These are phyloP conservation scores for Neurospora discreta DNA, from an alignment of 495 filamentous ascomycete species.

Conservation along the genomic window DNA sequence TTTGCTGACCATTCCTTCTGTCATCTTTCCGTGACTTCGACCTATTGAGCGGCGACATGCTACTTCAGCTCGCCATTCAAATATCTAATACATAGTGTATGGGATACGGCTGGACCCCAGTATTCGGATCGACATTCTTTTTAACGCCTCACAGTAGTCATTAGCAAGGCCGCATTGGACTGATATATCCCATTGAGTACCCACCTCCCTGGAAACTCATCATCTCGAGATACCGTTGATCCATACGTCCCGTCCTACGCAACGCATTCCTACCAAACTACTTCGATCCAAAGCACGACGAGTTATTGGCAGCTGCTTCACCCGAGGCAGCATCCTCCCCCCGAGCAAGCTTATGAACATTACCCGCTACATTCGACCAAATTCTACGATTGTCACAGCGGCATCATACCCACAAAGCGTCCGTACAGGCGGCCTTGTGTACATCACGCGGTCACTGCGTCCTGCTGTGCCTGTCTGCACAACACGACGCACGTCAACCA, in stretches of 20 bases:
- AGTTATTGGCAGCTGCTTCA: background rate
- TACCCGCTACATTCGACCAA: background rate
- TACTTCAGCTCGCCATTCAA: background rate
- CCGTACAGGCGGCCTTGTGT: background rate
- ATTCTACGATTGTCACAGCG: background rate
- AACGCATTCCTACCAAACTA: background rate
- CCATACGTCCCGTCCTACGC: background rate
- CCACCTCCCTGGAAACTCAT: background rate
- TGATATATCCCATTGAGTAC: background rate
- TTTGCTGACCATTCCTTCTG: background rate
- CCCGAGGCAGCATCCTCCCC: background rate
- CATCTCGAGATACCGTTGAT: background rate
- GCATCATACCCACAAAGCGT: background rate
- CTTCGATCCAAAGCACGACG: background rate
- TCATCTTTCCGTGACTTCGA: background rate
- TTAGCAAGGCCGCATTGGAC: background rate
- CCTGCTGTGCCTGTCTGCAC: background rate
- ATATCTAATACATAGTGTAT: background rate
- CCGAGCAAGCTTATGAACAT: background rate
- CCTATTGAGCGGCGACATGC: background rate
- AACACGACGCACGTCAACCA: background rate
- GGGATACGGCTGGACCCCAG: background rate
- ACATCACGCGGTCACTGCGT: background rate
- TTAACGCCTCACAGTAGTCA: background rate
- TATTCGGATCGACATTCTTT: background rate